Percentiles rank a stretch among this genome's conserved stretches.
phyloP scores from a whole-genome alignment of 2,329 filamentous ascomycete genomes.

The Neodidymelliopsis sp. region DNA sequence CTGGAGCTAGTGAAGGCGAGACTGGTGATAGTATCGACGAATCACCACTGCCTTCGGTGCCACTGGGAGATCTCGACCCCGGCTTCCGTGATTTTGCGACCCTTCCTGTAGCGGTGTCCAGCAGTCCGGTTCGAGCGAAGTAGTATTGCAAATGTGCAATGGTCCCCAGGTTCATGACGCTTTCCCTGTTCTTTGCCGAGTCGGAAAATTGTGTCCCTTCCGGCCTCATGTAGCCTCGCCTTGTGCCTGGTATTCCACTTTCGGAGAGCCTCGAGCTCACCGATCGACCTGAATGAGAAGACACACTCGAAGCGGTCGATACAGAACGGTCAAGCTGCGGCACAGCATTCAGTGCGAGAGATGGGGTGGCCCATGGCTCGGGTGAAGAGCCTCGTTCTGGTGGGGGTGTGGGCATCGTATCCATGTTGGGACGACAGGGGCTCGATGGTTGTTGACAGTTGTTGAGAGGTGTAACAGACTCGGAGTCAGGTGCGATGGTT shows the following conservation, averaged over 20 bases:
- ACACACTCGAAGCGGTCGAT: conserved; percentile 65
- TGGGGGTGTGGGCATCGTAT: conserved; percentile 50
- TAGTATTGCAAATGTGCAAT: conserved; percentile 99
- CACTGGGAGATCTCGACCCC: conserved; percentile 45
- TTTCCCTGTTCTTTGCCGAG: conserved; percentile 88
- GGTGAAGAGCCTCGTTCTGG: conserved; percentile 61
- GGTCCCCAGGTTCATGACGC: conserved; percentile 93
- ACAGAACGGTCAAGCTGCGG: conserved; percentile 69
- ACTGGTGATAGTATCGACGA: conserved; percentile 35
- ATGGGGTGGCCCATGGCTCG: conserved; percentile 69
- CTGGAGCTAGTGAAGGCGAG: conserved; percentile 29
- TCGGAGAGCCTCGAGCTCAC: conserved; percentile 64
- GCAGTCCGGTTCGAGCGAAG: conserved; percentile 89
- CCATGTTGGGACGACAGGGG: conserved; percentile 35
- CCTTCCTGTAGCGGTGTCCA: conserved; percentile 92
- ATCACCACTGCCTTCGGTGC: conserved; percentile 42
- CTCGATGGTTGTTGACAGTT: conserved; percentile 16
- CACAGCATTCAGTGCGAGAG: conserved; percentile 67
- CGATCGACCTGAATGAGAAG: conserved; percentile 66
- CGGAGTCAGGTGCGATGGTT: conserved; percentile 10
- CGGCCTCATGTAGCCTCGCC: conserved; percentile 86
- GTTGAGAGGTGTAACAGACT: conserved; percentile 23
- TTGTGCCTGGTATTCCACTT: conserved; percentile 54
- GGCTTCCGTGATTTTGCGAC: conserved; percentile 72
- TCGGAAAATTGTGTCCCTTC: conserved; percentile 88